Evolutionary conservation across 371 early-diverging fungal species (phyloP).

Genomic region (Mortierella polycephala): DNA sequence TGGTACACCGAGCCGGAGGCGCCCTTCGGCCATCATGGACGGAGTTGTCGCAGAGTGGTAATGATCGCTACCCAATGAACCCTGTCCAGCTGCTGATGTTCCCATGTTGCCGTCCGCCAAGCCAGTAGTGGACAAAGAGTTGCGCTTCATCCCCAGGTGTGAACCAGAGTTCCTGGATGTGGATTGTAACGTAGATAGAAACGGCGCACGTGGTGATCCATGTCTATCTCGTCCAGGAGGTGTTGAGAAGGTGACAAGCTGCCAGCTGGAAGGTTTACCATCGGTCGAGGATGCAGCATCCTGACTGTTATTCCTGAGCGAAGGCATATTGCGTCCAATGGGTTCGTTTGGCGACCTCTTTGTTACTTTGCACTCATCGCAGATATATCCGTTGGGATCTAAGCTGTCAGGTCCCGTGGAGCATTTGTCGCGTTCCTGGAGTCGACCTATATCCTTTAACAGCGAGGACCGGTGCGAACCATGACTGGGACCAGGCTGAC

Average conservation of each 20-base stretch:
- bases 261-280: slow-evolving; percentile 53
- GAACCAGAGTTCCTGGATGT: slow-evolving; percentile 15
- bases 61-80: not conserved
- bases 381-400: slow-evolving; percentile 12
- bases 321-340: slow-evolving; percentile 18
- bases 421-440: slow-evolving; percentile 8
- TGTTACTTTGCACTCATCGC: slow-evolving; percentile 27
- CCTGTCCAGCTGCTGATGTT: not conserved
- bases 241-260: slow-evolving; percentile 42
- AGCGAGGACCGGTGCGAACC: slow-evolving; percentile 18
- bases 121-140: slow-evolving; percentile 7
- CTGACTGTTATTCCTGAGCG: slow-evolving; percentile 13
- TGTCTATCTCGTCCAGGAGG: slow-evolving; percentile 38
- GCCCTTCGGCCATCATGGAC: slow-evolving; percentile 11
- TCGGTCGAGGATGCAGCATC: slow-evolving; percentile 47
- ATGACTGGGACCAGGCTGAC: slow-evolving; percentile 9
- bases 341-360: slow-evolving; percentile 25
- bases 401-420: not conserved
- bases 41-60: slow-evolving; percentile 12
- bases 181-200: slow-evolving; percentile 15
- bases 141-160: slow-evolving; percentile 10
- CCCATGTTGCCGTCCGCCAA: not conserved
- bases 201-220: slow-evolving; percentile 44
- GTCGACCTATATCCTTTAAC: slow-evolving; percentile 27
- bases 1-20: slow-evolving; percentile 14